These are phyloP conservation scores for Xerocomus potaroensis DNA, from an alignment of 768 basidiomycete genomes.

Conservation along the genomic window DNA sequence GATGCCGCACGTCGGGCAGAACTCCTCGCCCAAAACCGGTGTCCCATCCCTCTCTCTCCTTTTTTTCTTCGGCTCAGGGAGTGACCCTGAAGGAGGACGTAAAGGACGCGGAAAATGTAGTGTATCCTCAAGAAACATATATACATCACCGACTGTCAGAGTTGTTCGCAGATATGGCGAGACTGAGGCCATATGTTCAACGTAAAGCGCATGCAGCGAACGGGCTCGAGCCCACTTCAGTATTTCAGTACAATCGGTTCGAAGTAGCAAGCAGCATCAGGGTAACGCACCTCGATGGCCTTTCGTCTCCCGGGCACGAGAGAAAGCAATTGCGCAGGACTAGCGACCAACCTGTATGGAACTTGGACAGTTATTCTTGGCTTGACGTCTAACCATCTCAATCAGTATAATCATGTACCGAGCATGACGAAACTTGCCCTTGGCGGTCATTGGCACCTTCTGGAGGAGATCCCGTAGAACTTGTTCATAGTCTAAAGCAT, in stretches of 20 bases:
- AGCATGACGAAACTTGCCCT: slow-evolving; percentile 28
- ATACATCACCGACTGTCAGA: slow-evolving; percentile 41
- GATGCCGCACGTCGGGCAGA: slow-evolving; percentile 26
- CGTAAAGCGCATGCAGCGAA: slow-evolving; percentile 37
- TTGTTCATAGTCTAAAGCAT: slow-evolving; percentile 30
- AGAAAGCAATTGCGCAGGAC: slow-evolving; percentile 31
- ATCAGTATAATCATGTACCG: not conserved
- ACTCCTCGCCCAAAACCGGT: slow-evolving; percentile 19
- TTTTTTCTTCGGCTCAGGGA: slow-evolving; percentile 22
- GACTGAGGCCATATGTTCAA: slow-evolving; percentile 20
- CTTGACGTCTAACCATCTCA: slow-evolving; percentile 32
- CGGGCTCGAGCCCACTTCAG: slow-evolving; percentile 44
- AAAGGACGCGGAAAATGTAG: slow-evolving; percentile 35
- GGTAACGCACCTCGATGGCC: slow-evolving; percentile 41
- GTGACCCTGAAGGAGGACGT: slow-evolving; percentile 6
- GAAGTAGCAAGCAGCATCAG: not conserved
- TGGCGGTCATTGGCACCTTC: slow-evolving; percentile 41
- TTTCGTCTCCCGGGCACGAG: slow-evolving; percentile 43
- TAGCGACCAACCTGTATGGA: slow-evolving; percentile 38
- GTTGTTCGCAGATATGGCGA: slow-evolving; percentile 17
- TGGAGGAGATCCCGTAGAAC: slow-evolving; percentile 35
- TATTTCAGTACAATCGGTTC: slow-evolving; percentile 1
- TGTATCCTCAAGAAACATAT: slow-evolving; percentile 41
- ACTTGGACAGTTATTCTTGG: slow-evolving; percentile 25
- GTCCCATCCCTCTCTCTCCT: slow-evolving; percentile 22